Evolutionary conservation across 2,329 filamentous ascomycete species (phyloP), one percentile per base, ranked within the genome.

Genomic region (Xylariaceae sp.): DNA sequence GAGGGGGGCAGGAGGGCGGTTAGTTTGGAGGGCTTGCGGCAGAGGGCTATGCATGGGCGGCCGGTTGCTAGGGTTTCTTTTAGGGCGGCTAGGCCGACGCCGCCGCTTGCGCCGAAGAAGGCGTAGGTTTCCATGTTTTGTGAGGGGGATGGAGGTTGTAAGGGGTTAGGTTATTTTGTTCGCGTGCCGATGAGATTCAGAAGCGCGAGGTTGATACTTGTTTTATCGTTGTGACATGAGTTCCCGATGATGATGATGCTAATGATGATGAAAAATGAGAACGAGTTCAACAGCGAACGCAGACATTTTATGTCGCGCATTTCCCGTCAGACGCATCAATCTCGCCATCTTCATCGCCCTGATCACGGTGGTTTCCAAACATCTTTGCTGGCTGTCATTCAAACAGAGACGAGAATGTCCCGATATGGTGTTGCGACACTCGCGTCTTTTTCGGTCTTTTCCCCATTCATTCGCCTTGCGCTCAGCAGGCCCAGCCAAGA

Each of bases 31-130:
- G 82, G 78, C 1, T 72, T 78, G 51, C 82, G 79, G 66, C 75
- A 80, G 30, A 84, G 74, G 39, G 77, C 81, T 51, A 78, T 71
- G 69, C 80, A 82, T 15, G 66, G 70, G 64, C 78, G 75, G 50
- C 78, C 77, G 6, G 76, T 75, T n/a, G 74, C 72, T 8, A 85
- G 76, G 42, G 75, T 72, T 47, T 73, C 71, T 44, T 75, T 74
- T 47, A 84, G 77, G n/a, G 76, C 74, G 2, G 79, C 70, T 52
- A 81, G 75, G 56, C 77, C 80, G 59, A 75, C 75, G 51, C 81
- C 82, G 37, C 74, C 76, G 37, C 78, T 82, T 45, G 81, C 78
- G 57, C 82, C 82, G 54, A 84, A 75, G 71, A 85, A 82, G 55
- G 78, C 74, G 53, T 82, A 67, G 1, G 78, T 76, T 63, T 78